phyloP scores from a whole-genome alignment of 495 filamentous ascomycete genomes.

The Neurospora tetraspora region DNA sequence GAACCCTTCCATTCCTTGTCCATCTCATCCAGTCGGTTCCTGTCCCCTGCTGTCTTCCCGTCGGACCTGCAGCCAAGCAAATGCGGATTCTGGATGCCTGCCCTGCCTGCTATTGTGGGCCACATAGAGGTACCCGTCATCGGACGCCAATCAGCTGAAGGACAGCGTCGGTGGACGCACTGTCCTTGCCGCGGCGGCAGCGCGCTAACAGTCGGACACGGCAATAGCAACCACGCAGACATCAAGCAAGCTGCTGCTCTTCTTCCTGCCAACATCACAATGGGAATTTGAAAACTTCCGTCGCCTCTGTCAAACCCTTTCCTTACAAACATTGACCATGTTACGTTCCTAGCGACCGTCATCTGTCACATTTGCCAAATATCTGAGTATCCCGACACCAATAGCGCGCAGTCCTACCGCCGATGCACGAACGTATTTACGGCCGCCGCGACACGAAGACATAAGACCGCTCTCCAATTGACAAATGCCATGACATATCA shows the following conservation, averaged over 20 bases:
- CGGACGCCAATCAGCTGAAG: not conserved
- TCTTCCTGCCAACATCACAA: not conserved
- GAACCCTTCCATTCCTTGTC: not conserved
- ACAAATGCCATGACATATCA: conserved; percentile 30
- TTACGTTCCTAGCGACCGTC: not conserved
- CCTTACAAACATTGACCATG: not conserved
- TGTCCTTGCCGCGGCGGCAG: not conserved
- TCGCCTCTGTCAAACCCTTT: not conserved
- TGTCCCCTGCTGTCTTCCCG: not conserved
- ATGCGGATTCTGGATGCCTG: not conserved
- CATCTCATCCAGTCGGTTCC: not conserved
- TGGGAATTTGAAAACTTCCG: not conserved
- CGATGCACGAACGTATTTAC: not conserved
- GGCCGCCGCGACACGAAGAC: not conserved
- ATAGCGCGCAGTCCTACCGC: not conserved
- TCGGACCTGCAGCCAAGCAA: not conserved
- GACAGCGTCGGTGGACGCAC: not conserved
- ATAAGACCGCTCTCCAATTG: conserved; percentile 2
- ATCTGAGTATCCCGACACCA: not conserved
- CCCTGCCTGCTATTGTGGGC: not conserved
- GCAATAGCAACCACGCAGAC: not conserved
- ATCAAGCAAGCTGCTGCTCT: not conserved
- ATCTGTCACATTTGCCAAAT: not conserved
- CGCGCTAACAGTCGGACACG: not conserved
- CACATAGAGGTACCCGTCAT: not conserved